Conservation (phyloP, 352 stramenopile species). For the Peronospora destructor region DNA sequence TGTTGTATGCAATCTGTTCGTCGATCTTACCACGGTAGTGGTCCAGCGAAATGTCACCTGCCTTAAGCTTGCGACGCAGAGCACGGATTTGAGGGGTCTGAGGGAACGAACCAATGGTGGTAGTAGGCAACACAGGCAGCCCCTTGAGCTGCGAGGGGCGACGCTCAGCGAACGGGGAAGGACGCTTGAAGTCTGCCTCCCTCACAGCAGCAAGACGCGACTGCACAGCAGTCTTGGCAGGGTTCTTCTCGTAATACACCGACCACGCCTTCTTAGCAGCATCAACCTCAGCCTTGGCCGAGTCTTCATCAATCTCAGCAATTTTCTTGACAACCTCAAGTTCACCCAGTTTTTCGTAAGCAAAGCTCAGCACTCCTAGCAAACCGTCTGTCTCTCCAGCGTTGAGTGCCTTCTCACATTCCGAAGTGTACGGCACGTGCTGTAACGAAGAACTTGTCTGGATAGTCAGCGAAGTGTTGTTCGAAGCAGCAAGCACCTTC, state of each 20-base stretch:
- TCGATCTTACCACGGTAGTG: constrained; percentile 86
- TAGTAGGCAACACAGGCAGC: constrained; percentile 84
- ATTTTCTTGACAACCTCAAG: constrained; percentile 78
- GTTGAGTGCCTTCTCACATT: constrained; percentile 69
- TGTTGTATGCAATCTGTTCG: constrained; percentile 89
- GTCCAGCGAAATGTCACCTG: constrained; percentile 59
- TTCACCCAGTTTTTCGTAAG: constrained; percentile 87
- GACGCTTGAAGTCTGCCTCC: constrained; percentile 73
- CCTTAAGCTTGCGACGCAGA: constrained; percentile 76
- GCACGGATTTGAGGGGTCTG: constrained; percentile 87
- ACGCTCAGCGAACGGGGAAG: constrained; percentile 72
- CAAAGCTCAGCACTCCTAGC: constrained; percentile 76
- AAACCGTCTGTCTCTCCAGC: constrained; percentile 63
- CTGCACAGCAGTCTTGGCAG: constrained; percentile 58
- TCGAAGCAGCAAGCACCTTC: constrained; percentile 40
- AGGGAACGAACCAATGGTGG: constrained; percentile 92
- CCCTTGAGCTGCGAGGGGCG: constrained; percentile 60
- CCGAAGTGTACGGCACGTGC: constrained; percentile 85
- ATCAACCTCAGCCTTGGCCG: constrained; percentile 43
- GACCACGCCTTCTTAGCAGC: constrained; percentile 55
- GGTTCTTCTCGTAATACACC: constrained; percentile 82
- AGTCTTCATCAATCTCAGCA: constrained; percentile 48
- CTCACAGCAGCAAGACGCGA: constrained; percentile 52
- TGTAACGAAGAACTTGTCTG: constrained; percentile 88
- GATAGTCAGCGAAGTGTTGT: constrained; percentile 55